Evolutionary conservation across 768 basidiomycete genomes (phyloP), one percentile per base, ranked within the genome.

Genomic region (Xanthoconium stramineum): DNA sequence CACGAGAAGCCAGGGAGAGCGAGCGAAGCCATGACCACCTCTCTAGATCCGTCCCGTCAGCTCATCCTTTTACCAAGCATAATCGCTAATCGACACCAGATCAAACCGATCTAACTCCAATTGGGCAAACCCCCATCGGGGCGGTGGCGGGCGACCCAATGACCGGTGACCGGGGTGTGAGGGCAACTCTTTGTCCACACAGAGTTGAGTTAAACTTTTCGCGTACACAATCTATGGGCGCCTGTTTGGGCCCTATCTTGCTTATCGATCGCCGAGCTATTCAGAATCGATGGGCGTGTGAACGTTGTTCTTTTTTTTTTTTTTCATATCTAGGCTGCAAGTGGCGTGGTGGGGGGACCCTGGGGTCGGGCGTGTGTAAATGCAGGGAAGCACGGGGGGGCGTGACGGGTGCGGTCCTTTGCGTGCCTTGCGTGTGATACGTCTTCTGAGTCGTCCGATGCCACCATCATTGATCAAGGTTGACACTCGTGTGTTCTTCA

Each of bases 1-100:
- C 29, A 44, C 46, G 32, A 6, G 24, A 24, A 24, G 24, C 2
- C 24, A 24, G 24, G 24, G 20, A 11, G 30, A 19, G n/a, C 11
- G 45, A n/a, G 30, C 7, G 12, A 12, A 33, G 46, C 24, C 24
- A 33, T 6, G 29, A 14, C 3, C 14, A 37, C 43, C 29, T 33
- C 9, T 1, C 20, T 15, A 59, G 61, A 59, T 52, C 61, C 61
- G 48, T 40, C 33, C 53, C 48, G 50, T 48, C 47, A 24, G n/a
- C 6, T 15, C 8, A 4, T 5, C 9, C 17, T 59, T 19, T 39
- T 8, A 17, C 17, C 10, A 53, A 63, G 35, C 44, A 14, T 28
- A 47, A 59, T 56, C 24, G 52, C 42, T 46, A 58, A 63, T 65
- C 62, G 63, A 38, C 46, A 65, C 61, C 59, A 49, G 55, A 64